A percentile compares a stretch with the other conserved stretches of the same genome.
phyloP scores from a whole-genome alignment of 2,329 filamentous ascomycete genomes.

The Fusarium haematococcum region DNA sequence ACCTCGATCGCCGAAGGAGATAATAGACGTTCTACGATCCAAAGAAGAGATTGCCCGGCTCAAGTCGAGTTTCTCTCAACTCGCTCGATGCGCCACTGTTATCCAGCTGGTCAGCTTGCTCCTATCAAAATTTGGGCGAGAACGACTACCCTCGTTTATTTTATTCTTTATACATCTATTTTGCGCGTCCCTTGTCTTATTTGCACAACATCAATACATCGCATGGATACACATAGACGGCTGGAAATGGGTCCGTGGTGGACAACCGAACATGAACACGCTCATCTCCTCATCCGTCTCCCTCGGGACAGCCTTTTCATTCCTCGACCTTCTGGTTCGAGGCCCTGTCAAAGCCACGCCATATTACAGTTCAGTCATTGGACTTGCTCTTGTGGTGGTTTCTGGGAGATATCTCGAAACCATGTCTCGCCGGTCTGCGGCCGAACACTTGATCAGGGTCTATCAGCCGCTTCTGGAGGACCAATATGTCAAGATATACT shows the following conservation, averaged over 20 bases:
- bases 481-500: not conserved
- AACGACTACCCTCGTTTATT: not conserved
- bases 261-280: slow-evolving; percentile 13
- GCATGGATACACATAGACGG: slow-evolving; percentile 11
- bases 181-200: not conserved
- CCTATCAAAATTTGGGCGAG: not conserved
- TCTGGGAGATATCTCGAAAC: slow-evolving; percentile 8
- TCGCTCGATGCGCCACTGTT: not conserved
- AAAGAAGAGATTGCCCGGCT: slow-evolving; percentile 1
- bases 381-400: slow-evolving; percentile 11
- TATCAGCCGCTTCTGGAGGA: slow-evolving; percentile 8
- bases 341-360: not conserved
- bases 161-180: not conserved
- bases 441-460: not conserved
- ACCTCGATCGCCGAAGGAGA: slow-evolving; percentile 1
- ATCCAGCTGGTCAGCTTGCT: not conserved
- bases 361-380: slow-evolving; percentile 3
- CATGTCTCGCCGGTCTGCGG: slow-evolving; percentile 4
- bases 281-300: slow-evolving; percentile 8
- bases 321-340: not conserved
- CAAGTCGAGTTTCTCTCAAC: not conserved
- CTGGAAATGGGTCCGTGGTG: slow-evolving; percentile 4
- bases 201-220: not conserved
- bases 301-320: not conserved
- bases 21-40: slow-evolving; percentile 1